These are phyloP conservation scores for Epichloe typhina DNA, from an alignment of 2,329 filamentous ascomycete species.

Conservation along the genomic window DNA sequence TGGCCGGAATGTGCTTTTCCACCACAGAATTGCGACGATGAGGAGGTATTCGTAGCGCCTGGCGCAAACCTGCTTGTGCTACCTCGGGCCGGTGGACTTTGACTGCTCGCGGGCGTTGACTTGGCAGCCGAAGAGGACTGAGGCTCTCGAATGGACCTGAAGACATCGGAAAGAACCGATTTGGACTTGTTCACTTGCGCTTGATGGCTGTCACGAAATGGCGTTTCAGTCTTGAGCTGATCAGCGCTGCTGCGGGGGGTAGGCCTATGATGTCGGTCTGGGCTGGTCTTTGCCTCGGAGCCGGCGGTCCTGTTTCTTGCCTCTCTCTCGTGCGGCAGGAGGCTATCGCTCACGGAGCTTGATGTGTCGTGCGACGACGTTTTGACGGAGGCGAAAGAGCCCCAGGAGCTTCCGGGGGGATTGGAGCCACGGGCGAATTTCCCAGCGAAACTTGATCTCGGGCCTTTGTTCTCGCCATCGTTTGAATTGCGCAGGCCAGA, in stretches of 20 bases:
- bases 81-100: background rate
- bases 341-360: slow-evolving; percentile 7
- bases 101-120: slow-evolving; percentile 13
- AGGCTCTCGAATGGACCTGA: slow-evolving; percentile 17
- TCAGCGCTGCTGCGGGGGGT: background rate
- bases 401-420: slow-evolving; percentile 9
- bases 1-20: background rate
- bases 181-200: slow-evolving; percentile 12
- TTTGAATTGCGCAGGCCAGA: slow-evolving; percentile 9
- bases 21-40: background rate
- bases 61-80: background rate
- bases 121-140: slow-evolving; percentile 13
- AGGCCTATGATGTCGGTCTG: background rate
- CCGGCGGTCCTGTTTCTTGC: slow-evolving; percentile 11
- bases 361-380: background rate
- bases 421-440: slow-evolving; percentile 11
- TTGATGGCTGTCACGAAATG: slow-evolving; percentile 1
- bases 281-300: background rate
- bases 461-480: slow-evolving; percentile 9
- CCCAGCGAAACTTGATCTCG: slow-evolving; percentile 13
- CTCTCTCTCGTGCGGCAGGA: slow-evolving; percentile 26
- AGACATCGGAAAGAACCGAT: slow-evolving; percentile 20
- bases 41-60: background rate
- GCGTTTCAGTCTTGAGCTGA: background rate
- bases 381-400: slow-evolving; percentile 9